Percentiles rank a stretch among this genome's conserved stretches.
Conservation (phyloP, 805 yeast species). For the Kluyveromyces starmeri region DNA sequence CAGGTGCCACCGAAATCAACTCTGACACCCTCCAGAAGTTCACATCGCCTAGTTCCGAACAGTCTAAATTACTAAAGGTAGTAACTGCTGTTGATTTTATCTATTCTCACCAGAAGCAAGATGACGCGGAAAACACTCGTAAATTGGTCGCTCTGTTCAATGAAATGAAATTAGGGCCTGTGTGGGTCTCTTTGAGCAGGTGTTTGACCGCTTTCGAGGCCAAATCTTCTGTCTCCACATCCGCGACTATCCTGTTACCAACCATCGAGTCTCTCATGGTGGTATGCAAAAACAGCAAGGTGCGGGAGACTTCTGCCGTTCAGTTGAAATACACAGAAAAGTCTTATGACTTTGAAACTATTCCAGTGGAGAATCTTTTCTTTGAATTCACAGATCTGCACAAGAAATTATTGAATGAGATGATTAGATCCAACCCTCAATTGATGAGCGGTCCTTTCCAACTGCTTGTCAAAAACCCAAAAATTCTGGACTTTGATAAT, state of each 20-base stretch:
- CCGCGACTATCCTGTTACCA: constrained; percentile 77
- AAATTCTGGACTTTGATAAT: constrained; percentile 88
- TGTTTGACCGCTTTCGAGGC: constrained; percentile 58
- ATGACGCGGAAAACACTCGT: constrained; percentile 27
- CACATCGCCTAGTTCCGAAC: constrained; percentile 75
- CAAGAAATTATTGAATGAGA: constrained; percentile 75
- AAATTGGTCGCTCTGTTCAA: constrained; percentile 55
- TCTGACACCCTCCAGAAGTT: constrained; percentile 54
- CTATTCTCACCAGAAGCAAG: constrained; percentile 37
- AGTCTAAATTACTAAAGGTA: constrained; percentile 77
- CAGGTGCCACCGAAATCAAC: constrained; percentile 39
- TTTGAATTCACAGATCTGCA: constrained; percentile 85
- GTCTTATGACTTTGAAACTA: constrained; percentile 57
- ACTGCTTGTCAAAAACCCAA: constrained; percentile 77
- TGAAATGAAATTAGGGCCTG: constrained; percentile 57
- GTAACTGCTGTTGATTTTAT: constrained; percentile 83
- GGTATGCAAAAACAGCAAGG: constrained; percentile 79
- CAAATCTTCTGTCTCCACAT: constrained; percentile 44
- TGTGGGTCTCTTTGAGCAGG: constrained; percentile 81
- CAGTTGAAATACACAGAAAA: constrained; percentile 50
- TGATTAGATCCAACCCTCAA: constrained; percentile 86
- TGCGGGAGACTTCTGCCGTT: constrained; percentile 41
- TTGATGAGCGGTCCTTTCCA: constrained; percentile 95
- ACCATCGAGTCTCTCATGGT: constrained; percentile 90
- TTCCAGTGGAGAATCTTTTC: constrained; percentile 70